These are phyloP conservation scores for Geranium brycei DNA, from an alignment of 345 rosid genomes.

Conservation along the genomic window DNA sequence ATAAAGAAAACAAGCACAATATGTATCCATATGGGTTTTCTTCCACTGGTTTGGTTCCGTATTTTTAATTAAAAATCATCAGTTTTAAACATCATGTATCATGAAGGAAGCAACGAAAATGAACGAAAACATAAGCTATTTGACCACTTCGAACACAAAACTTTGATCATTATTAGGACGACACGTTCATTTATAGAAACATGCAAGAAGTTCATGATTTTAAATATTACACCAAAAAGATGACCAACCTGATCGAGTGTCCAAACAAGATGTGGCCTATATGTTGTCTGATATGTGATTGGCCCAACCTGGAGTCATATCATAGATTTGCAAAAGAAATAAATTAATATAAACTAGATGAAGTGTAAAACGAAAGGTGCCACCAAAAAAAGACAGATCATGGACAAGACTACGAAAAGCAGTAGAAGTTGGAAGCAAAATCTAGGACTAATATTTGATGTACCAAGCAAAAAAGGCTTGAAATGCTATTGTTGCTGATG, in stretches of 20 bases:
- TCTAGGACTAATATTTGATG: too few species aligned
- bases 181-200: too few species aligned
- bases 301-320: slow-evolving; percentile 52
- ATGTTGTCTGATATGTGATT: slow-evolving; percentile 63
- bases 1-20: not conserved
- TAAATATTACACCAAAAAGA: not conserved
- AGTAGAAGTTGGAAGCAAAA: too few species aligned
- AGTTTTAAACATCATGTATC: too few species aligned
- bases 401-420: too few species aligned
- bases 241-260: slow-evolving; percentile 73
- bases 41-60: not conserved
- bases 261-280: slow-evolving; percentile 85
- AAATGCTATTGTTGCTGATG: not conserved
- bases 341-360: not conserved
- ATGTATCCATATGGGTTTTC: not conserved
- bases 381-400: too few species aligned
- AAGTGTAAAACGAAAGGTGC: not conserved
- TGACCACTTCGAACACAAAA: too few species aligned
- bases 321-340: slow-evolving; percentile 2
- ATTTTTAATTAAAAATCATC: too few species aligned
- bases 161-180: too few species aligned
- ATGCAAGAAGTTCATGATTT: too few species aligned
- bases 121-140: not conserved
- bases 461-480: not conserved
- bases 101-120: too few species aligned